These are phyloP conservation scores for Xylaria grammica DNA, from an alignment of 495 filamentous ascomycete genomes.

Conservation along the genomic window DNA sequence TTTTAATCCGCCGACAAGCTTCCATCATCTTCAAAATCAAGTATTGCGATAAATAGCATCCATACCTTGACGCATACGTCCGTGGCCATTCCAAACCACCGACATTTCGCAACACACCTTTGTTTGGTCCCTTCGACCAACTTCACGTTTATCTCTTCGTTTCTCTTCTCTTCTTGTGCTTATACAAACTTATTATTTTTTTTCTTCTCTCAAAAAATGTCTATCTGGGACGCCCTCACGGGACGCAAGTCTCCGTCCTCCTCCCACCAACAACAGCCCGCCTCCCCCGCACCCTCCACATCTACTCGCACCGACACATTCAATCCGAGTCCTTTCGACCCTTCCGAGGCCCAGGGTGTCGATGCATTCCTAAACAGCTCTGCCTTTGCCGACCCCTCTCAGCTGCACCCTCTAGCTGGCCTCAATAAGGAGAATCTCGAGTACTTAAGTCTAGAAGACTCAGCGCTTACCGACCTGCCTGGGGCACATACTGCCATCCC, in stretches of 20 bases:
- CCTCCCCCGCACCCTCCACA: slow-evolving; percentile 35
- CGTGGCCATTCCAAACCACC: neutral
- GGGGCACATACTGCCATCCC: slow-evolving; percentile 85
- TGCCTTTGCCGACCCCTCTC: slow-evolving; percentile 77
- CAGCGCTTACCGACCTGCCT: slow-evolving; percentile 84
- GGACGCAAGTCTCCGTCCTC: slow-evolving; percentile 72
- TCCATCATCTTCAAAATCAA: slow-evolving; percentile 14
- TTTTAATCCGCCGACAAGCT: slow-evolving; percentile 17
- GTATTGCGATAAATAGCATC: slow-evolving; percentile 16
- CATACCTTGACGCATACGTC: neutral
- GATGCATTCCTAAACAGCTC: slow-evolving; percentile 77
- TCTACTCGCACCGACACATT: slow-evolving; percentile 54
- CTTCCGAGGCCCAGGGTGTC: slow-evolving; percentile 73
- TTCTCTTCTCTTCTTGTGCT: slow-evolving; percentile 20
- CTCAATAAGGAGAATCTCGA: slow-evolving; percentile 90
- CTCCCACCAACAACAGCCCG: slow-evolving; percentile 36
- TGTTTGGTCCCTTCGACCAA: neutral
- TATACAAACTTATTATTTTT: slow-evolving; percentile 1
- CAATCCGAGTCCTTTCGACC: slow-evolving; percentile 67
- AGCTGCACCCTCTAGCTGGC: slow-evolving; percentile 92
- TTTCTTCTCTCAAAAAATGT: slow-evolving; percentile 54
- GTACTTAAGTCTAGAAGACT: slow-evolving; percentile 92
- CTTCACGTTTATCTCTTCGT: neutral
- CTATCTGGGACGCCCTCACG: slow-evolving; percentile 86
- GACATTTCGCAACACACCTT: neutral